These are phyloP conservation scores for Rhynchospora tenuis DNA, from an alignment of 176 grass and related monocot species.

Conservation along the genomic window DNA sequence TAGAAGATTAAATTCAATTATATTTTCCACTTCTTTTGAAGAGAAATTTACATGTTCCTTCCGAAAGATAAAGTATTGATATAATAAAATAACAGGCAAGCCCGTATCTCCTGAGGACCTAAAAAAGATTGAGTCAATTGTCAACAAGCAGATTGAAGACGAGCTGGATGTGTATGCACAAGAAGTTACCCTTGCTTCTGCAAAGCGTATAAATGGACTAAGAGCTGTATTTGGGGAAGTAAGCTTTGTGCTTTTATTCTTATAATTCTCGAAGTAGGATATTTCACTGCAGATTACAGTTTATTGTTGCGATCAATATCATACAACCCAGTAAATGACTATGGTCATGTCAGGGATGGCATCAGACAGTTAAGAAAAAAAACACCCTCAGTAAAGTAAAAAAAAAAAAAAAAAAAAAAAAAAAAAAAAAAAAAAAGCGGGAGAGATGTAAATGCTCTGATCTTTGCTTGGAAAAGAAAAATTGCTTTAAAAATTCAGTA, in stretches of 20 bases:
- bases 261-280: not conserved
- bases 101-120: conserved; percentile 82
- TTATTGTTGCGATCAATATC: not conserved
- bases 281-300: not conserved
- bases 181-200: conserved; percentile 61
- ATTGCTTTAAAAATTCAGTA: not conserved
- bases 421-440: not conserved
- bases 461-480: not conserved
- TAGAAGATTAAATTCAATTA: not conserved
- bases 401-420: not conserved
- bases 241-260: conserved; percentile 18
- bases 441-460: not conserved
- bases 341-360: not conserved
- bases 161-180: conserved; percentile 66
- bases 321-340: not conserved
- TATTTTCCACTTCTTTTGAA: not conserved
- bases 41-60: not conserved
- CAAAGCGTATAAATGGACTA: conserved; percentile 67
- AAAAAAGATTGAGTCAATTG: conserved; percentile 90
- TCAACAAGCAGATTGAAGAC: conserved; percentile 88
- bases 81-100: conserved; percentile 57
- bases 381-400: too few relatives aligned
- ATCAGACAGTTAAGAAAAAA: not conserved
- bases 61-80: not conserved
- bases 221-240: conserved; percentile 91